Conservation (phyloP, 1,284 basidiomycete genomes). For the Ceratobasidium papillatum region DNA sequence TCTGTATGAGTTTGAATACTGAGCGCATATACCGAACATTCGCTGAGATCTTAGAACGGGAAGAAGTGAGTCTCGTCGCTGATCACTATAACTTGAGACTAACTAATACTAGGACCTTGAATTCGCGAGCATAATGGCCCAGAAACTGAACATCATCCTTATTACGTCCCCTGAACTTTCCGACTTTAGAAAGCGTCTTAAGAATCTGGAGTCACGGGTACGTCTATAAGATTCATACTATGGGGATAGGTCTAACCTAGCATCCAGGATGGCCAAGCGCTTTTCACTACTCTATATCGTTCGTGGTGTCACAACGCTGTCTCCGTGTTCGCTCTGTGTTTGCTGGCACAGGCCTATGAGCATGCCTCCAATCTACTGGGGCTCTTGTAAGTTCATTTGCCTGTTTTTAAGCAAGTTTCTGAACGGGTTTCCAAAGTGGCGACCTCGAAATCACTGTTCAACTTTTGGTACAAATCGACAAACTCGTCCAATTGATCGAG, state of each 20-base stretch:
- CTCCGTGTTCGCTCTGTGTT: slow-evolving; percentile 93
- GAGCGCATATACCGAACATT: slow-evolving; percentile 96
- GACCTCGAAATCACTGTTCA: slow-evolving; percentile 96
- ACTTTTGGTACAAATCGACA: slow-evolving; percentile 96
- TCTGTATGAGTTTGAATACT: slow-evolving; percentile 94
- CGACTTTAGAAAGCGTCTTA: slow-evolving; percentile 92
- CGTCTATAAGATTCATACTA: slow-evolving; percentile 47
- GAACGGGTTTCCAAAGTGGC: slow-evolving; percentile 63
- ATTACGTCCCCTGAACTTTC: slow-evolving; percentile 95
- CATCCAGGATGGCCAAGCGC: slow-evolving; percentile 85
- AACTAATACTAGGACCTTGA: slow-evolving; percentile 78
- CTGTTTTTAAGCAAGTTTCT: slow-evolving; percentile 19
- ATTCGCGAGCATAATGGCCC: slow-evolving; percentile 96
- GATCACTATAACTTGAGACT: background rate
- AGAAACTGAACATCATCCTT: slow-evolving; percentile 96
- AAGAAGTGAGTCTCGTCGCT: slow-evolving; percentile 71
- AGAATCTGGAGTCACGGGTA: slow-evolving; percentile 92
- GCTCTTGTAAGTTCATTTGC: slow-evolving; percentile 77
- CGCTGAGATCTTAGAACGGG: slow-evolving; percentile 96
- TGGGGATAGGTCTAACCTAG: background rate
- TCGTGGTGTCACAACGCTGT: slow-evolving; percentile 99
- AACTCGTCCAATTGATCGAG: slow-evolving; percentile 97
- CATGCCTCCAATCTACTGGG: slow-evolving; percentile 97
- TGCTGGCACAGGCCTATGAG: slow-evolving; percentile 97
- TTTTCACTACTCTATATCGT: slow-evolving; percentile 92